These are phyloP conservation scores for Phytophthora sansomeana DNA, from an alignment of 352 stramenopile genomes.

Conservation along the genomic window DNA sequence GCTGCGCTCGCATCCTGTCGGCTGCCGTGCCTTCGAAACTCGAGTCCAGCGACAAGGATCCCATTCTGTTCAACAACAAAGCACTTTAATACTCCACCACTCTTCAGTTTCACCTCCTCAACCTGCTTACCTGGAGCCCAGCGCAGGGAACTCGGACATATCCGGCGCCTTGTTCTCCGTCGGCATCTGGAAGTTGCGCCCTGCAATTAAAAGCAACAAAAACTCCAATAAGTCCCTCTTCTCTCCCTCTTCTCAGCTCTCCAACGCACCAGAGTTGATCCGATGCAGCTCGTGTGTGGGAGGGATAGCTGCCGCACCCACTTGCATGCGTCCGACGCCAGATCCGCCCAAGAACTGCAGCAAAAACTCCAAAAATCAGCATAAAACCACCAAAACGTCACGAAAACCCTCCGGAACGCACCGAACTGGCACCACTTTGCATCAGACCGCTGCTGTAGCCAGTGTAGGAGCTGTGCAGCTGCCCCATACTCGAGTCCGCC, in stretches of 20 bases:
- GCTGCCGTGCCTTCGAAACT: slow-evolving; percentile 44
- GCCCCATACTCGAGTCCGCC: slow-evolving; percentile 24
- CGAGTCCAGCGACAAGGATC: slow-evolving; percentile 63
- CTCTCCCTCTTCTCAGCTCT: background rate
- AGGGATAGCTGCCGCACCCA: slow-evolving; percentile 38
- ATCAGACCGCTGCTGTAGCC: slow-evolving; percentile 63
- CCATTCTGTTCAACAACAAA: slow-evolving; percentile 50
- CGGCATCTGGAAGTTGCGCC: slow-evolving; percentile 57
- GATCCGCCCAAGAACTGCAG: slow-evolving; percentile 63
- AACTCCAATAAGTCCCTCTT: slow-evolving; percentile 4
- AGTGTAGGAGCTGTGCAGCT: slow-evolving; percentile 41
- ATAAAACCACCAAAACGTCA: slow-evolving; percentile 6
- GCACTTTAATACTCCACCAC: background rate
- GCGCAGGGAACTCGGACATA: slow-evolving; percentile 86
- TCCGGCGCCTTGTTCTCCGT: slow-evolving; percentile 78
- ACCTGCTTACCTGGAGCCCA: slow-evolving; percentile 58
- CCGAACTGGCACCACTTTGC: slow-evolving; percentile 45
- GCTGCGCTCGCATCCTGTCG: slow-evolving; percentile 52
- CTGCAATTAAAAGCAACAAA: slow-evolving; percentile 37
- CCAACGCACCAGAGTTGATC: slow-evolving; percentile 57
- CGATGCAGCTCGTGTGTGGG: slow-evolving; percentile 66
- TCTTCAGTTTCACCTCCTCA: background rate
- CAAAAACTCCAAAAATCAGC: slow-evolving; percentile 12
- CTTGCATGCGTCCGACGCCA: slow-evolving; percentile 40
- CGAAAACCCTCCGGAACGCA: slow-evolving; percentile 31